phyloP scores from a whole-genome alignment of 2,329 filamentous ascomycete species.

The Aspergillus texensis region DNA sequence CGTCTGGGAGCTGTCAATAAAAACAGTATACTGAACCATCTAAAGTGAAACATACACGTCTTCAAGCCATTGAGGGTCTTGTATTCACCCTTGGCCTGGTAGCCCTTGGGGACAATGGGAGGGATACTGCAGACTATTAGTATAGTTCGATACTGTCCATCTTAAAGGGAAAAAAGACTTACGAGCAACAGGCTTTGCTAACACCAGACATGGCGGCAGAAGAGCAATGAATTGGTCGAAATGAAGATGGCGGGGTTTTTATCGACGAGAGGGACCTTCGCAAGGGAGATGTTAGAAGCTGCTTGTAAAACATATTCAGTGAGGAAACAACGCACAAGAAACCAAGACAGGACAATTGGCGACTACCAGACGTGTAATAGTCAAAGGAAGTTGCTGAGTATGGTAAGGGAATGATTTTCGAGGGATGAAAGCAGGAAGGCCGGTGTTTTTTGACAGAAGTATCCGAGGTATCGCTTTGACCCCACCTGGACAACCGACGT shows the following conservation, averaged over 20 bases:
- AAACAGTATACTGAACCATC: slow-evolving; percentile 4
- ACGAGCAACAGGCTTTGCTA: slow-evolving; percentile 51
- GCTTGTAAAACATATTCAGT: slow-evolving; percentile 22
- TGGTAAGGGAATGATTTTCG: background rate
- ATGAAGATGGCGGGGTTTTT: slow-evolving; percentile 11
- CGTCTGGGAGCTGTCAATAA: slow-evolving; percentile 42
- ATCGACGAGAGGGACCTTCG: slow-evolving; percentile 23
- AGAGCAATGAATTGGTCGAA: slow-evolving; percentile 26
- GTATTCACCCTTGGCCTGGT: slow-evolving; percentile 61
- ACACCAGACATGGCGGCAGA: slow-evolving; percentile 41
- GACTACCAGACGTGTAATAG: background rate
- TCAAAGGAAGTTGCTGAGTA: background rate
- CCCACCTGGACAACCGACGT: background rate
- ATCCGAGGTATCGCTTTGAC: background rate
- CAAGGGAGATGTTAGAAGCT: slow-evolving; percentile 28
- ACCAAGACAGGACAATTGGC: background rate
- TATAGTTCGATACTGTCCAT: background rate
- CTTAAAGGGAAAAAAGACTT: slow-evolving; percentile 18
- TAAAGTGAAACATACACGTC: slow-evolving; percentile 51
- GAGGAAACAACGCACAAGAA: slow-evolving; percentile 6
- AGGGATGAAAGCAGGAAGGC: background rate
- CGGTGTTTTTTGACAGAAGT: background rate
- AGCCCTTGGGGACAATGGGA: slow-evolving; percentile 47
- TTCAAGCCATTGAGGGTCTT: slow-evolving; percentile 63
- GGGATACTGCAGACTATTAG: slow-evolving; percentile 37